These are phyloP conservation scores for Verticillium longisporum DNA, from an alignment of 2,329 filamentous ascomycete genomes.

Conservation along the genomic window DNA sequence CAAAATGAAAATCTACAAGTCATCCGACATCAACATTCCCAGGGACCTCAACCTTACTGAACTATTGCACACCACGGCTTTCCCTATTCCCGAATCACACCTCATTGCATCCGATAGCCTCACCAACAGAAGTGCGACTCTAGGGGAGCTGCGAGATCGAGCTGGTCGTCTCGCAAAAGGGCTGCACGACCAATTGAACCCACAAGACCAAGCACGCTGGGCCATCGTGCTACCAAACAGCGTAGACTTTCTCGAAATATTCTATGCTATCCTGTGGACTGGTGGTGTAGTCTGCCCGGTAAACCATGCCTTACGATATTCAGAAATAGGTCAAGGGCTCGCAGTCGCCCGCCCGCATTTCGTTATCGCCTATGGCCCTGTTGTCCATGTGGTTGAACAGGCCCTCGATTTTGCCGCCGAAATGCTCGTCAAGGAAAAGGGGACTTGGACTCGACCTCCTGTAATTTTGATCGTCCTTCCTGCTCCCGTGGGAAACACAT, in stretches of 20 bases:
- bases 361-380: slow-evolving; percentile 29
- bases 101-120: slow-evolving; percentile 34
- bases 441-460: slow-evolving; percentile 24
- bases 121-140: slow-evolving; percentile 34
- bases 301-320: slow-evolving; percentile 28
- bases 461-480: slow-evolving; percentile 25
- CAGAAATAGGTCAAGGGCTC: slow-evolving; percentile 33
- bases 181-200: slow-evolving; percentile 21
- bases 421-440: slow-evolving; percentile 16
- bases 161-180: slow-evolving; percentile 34
- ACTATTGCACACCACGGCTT: slow-evolving; percentile 30
- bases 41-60: slow-evolving; percentile 33
- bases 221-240: slow-evolving; percentile 36
- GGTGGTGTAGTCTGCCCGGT: slow-evolving; percentile 31
- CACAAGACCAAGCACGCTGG: slow-evolving; percentile 29
- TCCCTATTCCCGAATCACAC: slow-evolving; percentile 30
- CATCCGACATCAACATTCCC: slow-evolving; percentile 24
- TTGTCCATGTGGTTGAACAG: slow-evolving; percentile 19
- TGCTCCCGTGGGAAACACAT: slow-evolving; percentile 18
- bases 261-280: slow-evolving; percentile 33
- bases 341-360: slow-evolving; percentile 32
- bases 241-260: slow-evolving; percentile 34
- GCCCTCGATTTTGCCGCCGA: slow-evolving; percentile 23
- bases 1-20: slow-evolving; percentile 26
- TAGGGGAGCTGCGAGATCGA: slow-evolving; percentile 31